Evolutionary conservation across 495 filamentous ascomycete species (phyloP), one percentile per base, ranked within the genome.

Genomic region (Cladorrhinum samala): DNA sequence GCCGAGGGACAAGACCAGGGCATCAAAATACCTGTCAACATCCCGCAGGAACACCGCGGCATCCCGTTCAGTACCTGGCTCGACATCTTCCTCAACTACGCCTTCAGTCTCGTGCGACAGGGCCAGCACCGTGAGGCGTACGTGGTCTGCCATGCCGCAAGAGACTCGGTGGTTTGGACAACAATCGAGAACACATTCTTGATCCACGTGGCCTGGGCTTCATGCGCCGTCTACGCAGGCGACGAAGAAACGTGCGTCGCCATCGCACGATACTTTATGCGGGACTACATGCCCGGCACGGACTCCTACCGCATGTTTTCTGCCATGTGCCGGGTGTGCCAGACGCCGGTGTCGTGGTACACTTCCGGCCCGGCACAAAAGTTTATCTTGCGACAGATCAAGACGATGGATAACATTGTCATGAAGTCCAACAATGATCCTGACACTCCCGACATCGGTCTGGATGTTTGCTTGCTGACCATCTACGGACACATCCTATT

Each of bases 401-500:
- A 95, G 67, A 83, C 84, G 13, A 89, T 95, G 81, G 93, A 98
- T 62, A 74, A 57, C 49, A 58, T 67, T 25, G 54, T 65, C 40
- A 62, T 62, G 54, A 54, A 52, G 18, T 30, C 45, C 5, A 17
- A 27, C 5, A 21, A 45, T 21, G 18, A 20, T 27, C 24, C 24
- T 2, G n/a, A n/a, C 4, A 41, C 39, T 8, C 39, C 39, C 46
- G 58, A 76, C 49, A 65, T 66, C 27, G 66, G 56, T 41, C 65
- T 72, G 46, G 74, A 71, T 53, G 76, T 91, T 24, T 83, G 83
- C 13, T 74, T 97, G 13, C 77, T 97, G 1, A 85, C 88, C 64
- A 76, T 95, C 11, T 96, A 95, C 65, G 93, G 88, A 1, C 85
- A 96, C 63, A 89, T 95, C 36, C 73, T 96, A 17, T 88, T 87